These are phyloP conservation scores for Aspergillus aculeatus DNA, from an alignment of 2,329 filamentous ascomycete species.

Conservation along the genomic window DNA sequence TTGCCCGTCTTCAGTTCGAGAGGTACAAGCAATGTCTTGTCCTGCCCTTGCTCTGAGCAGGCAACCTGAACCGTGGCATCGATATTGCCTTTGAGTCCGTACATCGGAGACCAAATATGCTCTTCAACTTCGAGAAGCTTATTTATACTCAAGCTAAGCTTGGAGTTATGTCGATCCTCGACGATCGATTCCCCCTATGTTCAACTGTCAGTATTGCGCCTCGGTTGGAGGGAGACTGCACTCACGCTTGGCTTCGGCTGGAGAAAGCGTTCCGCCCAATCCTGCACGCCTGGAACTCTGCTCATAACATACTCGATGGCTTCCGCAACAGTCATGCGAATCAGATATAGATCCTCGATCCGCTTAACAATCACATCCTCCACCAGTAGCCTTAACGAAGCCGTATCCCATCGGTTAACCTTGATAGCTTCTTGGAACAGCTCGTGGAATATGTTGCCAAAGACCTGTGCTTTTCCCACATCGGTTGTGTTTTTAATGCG, in stretches of 20 bases:
- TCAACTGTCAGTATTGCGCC: background rate
- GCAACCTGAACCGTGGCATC: slow-evolving; percentile 92
- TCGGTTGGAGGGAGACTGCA: slow-evolving; percentile 8
- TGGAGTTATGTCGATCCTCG: slow-evolving; percentile 74
- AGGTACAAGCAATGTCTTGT: slow-evolving; percentile 75
- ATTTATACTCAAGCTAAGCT: slow-evolving; percentile 78
- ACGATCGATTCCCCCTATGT: slow-evolving; percentile 66
- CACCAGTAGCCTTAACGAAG: slow-evolving; percentile 66
- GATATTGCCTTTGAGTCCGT: slow-evolving; percentile 94
- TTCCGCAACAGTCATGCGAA: slow-evolving; percentile 70
- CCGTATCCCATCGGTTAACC: slow-evolving; percentile 74
- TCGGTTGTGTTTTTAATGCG: slow-evolving; percentile 88
- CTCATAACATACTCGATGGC: slow-evolving; percentile 77
- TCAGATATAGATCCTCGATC: slow-evolving; percentile 84
- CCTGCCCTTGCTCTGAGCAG: slow-evolving; percentile 68
- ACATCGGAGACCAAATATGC: slow-evolving; percentile 97
- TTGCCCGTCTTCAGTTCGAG: slow-evolving; percentile 96
- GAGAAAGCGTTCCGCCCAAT: slow-evolving; percentile 83
- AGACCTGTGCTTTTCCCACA: slow-evolving; percentile 76
- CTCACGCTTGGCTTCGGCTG: slow-evolving; percentile 65
- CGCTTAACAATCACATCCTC: slow-evolving; percentile 70
- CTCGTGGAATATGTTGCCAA: slow-evolving; percentile 91
- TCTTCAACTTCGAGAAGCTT: slow-evolving; percentile 97
- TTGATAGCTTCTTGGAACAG: slow-evolving; percentile 89
- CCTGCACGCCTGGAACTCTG: slow-evolving; percentile 77